Percentiles rank a stretch among this genome's conserved stretches.
Evolutionary conservation across 129 eudicot species (phyloP).

Genomic region (Dittrichia graveolens): DNA sequence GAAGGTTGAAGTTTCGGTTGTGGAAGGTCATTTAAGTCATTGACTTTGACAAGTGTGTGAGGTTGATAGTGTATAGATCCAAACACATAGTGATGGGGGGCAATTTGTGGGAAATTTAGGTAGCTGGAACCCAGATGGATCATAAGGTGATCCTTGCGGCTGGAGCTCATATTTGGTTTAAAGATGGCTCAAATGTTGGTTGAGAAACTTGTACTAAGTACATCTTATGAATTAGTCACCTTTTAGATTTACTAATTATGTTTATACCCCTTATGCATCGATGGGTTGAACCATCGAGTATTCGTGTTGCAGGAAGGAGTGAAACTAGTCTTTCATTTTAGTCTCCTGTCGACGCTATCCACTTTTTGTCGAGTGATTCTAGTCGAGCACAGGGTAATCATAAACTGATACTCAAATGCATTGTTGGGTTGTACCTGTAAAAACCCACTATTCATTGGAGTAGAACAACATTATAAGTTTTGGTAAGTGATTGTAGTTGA

Average conservation of each 20-base stretch:
- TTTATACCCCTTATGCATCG: slow-evolving; percentile 25
- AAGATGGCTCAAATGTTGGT: slow-evolving; percentile 47
- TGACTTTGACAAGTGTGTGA: slow-evolving; percentile 28
- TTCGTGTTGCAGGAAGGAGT: background rate
- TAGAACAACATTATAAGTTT: background rate
- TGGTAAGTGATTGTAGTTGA: background rate
- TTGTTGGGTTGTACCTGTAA: slow-evolving; percentile 5
- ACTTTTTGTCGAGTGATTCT: background rate
- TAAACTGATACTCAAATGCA: background rate
- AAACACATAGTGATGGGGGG: slow-evolving; percentile 31
- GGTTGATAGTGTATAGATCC: slow-evolving; percentile 32
- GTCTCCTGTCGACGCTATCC: background rate
- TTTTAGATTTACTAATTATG: slow-evolving; percentile 44
- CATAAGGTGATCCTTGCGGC: slow-evolving; percentile 48
- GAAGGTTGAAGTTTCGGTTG: background rate
- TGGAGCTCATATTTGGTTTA: slow-evolving; percentile 46
- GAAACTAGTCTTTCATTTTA: slow-evolving; percentile 4
- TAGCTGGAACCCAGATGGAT: slow-evolving; percentile 58
- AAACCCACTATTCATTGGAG: background rate
- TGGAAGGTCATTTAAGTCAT: slow-evolving; percentile 21
- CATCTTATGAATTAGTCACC: slow-evolving; percentile 36
- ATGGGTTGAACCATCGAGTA: slow-evolving; percentile 10
- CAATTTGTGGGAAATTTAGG: slow-evolving; percentile 34
- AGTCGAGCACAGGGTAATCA: background rate
- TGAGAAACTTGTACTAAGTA: slow-evolving; percentile 51